Evolutionary conservation across 2,329 filamentous ascomycete genomes (phyloP).

Genomic region (Diaporthe citriasiana): DNA sequence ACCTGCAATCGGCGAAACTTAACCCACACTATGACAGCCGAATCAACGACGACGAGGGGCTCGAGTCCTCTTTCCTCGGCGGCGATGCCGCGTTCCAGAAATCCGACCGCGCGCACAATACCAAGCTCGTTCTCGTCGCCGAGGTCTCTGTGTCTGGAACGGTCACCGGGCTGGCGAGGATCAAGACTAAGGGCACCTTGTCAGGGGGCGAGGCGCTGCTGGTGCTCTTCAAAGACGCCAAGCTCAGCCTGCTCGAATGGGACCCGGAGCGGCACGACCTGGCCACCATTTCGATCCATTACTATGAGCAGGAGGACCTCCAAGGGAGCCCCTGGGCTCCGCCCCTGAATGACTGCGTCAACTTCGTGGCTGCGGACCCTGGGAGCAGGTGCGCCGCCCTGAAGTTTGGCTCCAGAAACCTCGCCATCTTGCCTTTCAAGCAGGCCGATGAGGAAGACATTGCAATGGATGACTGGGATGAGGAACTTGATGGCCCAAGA

Average conservation of each 20-base stretch:
- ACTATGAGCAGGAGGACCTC: constrained; percentile 95
- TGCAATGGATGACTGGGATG: constrained; percentile 92
- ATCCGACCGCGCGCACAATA: constrained; percentile 74
- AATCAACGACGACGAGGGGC: constrained; percentile 71
- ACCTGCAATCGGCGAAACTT: constrained; percentile 56
- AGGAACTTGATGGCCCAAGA: constrained; percentile 80
- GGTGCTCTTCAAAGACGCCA: constrained; percentile 89
- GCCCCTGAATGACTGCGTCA: constrained; percentile 81
- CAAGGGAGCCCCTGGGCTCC: constrained; percentile 86
- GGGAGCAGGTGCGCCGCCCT: constrained; percentile 93
- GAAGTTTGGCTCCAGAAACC: constrained; percentile 88
- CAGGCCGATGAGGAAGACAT: constrained; percentile 84
- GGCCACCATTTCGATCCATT: constrained; percentile 94
- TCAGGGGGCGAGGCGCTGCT: constrained; percentile 88
- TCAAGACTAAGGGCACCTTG: constrained; percentile 80
- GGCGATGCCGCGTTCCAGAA: constrained; percentile 73
- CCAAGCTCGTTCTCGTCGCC: constrained; percentile 86
- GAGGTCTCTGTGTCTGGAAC: constrained; percentile 89
- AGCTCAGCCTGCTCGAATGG: constrained; percentile 95
- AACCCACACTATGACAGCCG: constrained; percentile 66
- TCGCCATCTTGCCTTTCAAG: constrained; percentile 94
- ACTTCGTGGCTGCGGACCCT: constrained; percentile 88
- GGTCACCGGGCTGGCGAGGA: constrained; percentile 83
- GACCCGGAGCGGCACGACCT: constrained; percentile 84
- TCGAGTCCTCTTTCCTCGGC: constrained; percentile 76